Evolutionary conservation across 2,329 filamentous ascomycete species (phyloP).

Genomic region (Hymenoscyphus linearis): DNA sequence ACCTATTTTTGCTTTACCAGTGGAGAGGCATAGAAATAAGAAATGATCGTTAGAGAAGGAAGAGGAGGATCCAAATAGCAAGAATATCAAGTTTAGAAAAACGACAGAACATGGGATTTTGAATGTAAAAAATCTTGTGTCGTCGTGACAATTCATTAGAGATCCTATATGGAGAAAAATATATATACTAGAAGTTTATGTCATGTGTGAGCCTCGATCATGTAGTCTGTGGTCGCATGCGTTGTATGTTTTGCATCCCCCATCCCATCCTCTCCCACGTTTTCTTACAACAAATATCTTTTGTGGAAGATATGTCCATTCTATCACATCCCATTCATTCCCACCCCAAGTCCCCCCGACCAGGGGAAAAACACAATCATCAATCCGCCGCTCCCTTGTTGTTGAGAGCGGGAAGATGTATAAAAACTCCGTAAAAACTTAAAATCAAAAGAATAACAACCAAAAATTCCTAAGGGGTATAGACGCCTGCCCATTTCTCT

Average conservation of each 20-base stretch:
- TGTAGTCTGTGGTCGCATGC: not conserved
- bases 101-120: not conserved
- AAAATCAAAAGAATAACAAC: not conserved
- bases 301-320: not conserved
- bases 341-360: not conserved
- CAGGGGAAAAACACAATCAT: conserved; percentile 2
- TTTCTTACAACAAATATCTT: not conserved
- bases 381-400: conserved; percentile 23
- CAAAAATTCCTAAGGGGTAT: conserved; percentile 11
- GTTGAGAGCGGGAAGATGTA: conserved; percentile 18
- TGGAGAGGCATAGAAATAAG: too few species aligned
- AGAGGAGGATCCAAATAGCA: not conserved
- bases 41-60: too few species aligned
- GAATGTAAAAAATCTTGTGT: not conserved
- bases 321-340: not conserved
- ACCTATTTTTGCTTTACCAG: too few species aligned
- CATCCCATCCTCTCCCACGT: not conserved
- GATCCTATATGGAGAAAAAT: not conserved
- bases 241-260: not conserved
- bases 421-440: conserved; percentile 1
- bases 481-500: conserved; percentile 9
- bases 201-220: not conserved
- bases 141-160: conserved; percentile 1
- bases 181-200: not conserved
- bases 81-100: not conserved